Percentiles rank a stretch among this genome's conserved stretches.
These are phyloP conservation scores for Apiospora rasikravindrae DNA, from an alignment of 2,329 filamentous ascomycete species.

Conservation along the genomic window DNA sequence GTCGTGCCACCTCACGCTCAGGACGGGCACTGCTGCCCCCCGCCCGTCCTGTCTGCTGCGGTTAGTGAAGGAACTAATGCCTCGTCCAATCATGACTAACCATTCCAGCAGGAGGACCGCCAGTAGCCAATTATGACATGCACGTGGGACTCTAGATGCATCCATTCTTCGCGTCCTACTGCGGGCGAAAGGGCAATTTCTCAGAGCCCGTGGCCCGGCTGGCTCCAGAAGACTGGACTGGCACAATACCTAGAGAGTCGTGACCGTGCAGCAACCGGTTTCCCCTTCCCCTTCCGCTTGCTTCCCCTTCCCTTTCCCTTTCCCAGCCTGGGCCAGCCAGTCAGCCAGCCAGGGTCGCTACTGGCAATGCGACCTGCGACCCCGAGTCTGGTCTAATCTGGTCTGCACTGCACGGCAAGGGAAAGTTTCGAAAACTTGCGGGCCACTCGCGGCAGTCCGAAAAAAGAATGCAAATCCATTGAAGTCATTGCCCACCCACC, in stretches of 20 bases:
- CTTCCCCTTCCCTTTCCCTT: too few species aligned
- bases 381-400: slow-evolving; percentile 3
- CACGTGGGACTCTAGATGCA: slow-evolving; percentile 18
- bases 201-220: slow-evolving; percentile 2
- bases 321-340: too few species aligned
- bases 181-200: slow-evolving; percentile 13
- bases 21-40: not conserved
- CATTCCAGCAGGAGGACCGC: slow-evolving; percentile 16
- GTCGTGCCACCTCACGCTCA: slow-evolving; percentile 14
- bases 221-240: slow-evolving; percentile 4
- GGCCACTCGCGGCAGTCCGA: not conserved
- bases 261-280: not conserved
- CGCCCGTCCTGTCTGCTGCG: slow-evolving; percentile 1
- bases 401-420: not conserved
- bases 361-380: not conserved
- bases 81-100: slow-evolving; percentile 8
- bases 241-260: slow-evolving; percentile 5
- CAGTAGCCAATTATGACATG: slow-evolving; percentile 13
- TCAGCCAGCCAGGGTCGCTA: not conserved
- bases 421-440: slow-evolving; percentile 15
- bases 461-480: slow-evolving; percentile 17
- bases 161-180: slow-evolving; percentile 1
- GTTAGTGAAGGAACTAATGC: slow-evolving; percentile 15
- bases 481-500: slow-evolving; percentile 15
- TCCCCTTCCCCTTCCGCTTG: too few species aligned